Percentiles rank a stretch among this genome's conserved stretches.
phyloP scores from a whole-genome alignment of 1,284 basidiomycete species.

The Ustilago lituana region DNA sequence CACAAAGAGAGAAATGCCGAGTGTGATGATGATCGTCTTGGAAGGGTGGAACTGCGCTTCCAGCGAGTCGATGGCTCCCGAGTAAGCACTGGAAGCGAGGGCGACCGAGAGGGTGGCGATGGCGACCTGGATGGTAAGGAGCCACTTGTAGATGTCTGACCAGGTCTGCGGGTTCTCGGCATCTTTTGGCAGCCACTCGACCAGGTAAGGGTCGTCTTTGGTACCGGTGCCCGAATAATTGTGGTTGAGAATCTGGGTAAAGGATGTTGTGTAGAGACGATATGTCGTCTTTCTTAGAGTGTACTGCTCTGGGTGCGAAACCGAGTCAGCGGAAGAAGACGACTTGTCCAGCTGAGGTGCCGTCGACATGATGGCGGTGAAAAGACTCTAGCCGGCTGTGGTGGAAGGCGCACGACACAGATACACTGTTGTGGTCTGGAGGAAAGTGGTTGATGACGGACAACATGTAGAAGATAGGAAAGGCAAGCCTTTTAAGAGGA shows the following conservation, averaged over 20 bases:
- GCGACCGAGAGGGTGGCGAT: constrained; percentile 60
- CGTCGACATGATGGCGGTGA: constrained; percentile 16
- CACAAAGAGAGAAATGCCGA: constrained; percentile 75
- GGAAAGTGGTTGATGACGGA: too few relatives aligned
- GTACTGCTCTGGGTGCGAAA: constrained; percentile 23
- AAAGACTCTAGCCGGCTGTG: too few relatives aligned
- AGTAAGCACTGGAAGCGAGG: constrained; percentile 55
- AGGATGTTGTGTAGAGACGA: constrained; percentile 66
- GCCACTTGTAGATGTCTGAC: constrained; percentile 46
- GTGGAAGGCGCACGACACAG: too few relatives aligned
- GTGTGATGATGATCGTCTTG: constrained; percentile 43
- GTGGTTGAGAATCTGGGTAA: constrained; percentile 64
- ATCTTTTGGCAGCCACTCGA: constrained; percentile 58
- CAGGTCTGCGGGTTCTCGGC: constrained; percentile 48
- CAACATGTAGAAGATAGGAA: too few relatives aligned
- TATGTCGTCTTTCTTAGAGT: constrained; percentile 46
- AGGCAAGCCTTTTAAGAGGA: too few relatives aligned
- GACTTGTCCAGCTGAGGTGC: neutral
- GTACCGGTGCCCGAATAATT: constrained; percentile 68
- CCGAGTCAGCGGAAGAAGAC: constrained; percentile 1
- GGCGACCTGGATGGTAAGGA: constrained; percentile 52
- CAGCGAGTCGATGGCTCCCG: constrained; percentile 53
- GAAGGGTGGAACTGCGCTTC: constrained; percentile 38
- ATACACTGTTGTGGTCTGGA: too few relatives aligned
- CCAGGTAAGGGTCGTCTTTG: constrained; percentile 67